Base-by-base conservation (phyloP, 108 stramenopile species). In the Cyclotella choctawhatcheeana region DNA sequence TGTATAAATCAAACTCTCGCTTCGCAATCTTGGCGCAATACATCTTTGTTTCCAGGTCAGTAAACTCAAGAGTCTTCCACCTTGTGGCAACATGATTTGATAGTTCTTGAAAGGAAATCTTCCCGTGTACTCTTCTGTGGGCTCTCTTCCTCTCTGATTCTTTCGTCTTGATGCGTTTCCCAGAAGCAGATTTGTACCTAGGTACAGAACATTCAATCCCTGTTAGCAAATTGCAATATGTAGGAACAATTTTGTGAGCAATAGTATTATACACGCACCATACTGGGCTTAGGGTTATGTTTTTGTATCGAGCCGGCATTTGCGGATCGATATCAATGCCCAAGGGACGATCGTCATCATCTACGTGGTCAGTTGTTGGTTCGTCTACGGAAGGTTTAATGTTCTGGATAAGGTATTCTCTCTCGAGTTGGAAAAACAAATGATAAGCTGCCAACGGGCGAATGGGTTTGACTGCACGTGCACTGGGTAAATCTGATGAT, bases 91-190 rank as follows among this genome's bases (percentile, higher is more conserved):
- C 52, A 18, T 20, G 51, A 20, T 34, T 16, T 4, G 72, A 63
- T 0, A 73, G 65, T 29, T 54, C 53, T 25, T 60, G 48, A 27
- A 73, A 73, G 29, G 51, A 65, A 7, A 73, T 73, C 48, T 73
- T 66, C 29, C 72, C 72, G 26, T 73, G 72, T 6, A 48, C 17
- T 53, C 26, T 66, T n/a, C 72, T 27, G 20, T 73, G 72, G 35
- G 35, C 40, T 4, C 47, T 10, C 18, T 48, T 48, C n/a, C 18
- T 4, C 4, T 48, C 47, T 48, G 47, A 48, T n/a, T 48, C 47
- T n/a, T 48, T 48, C 4, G 47, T 48, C n/a, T n/a, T 10, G 8
- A 4, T n/a, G 4, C 47, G 47, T n/a, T 48, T 48, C 4, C 47
- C 47, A 48, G 47, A 48, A n/a, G 47, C 47, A n/a, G 47, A 48